A percentile compares a stretch with the other conserved stretches of the same genome.
These are phyloP conservation scores for Mucor sp. DNA, from an alignment of 371 early-diverging fungal species.

Conservation along the genomic window DNA sequence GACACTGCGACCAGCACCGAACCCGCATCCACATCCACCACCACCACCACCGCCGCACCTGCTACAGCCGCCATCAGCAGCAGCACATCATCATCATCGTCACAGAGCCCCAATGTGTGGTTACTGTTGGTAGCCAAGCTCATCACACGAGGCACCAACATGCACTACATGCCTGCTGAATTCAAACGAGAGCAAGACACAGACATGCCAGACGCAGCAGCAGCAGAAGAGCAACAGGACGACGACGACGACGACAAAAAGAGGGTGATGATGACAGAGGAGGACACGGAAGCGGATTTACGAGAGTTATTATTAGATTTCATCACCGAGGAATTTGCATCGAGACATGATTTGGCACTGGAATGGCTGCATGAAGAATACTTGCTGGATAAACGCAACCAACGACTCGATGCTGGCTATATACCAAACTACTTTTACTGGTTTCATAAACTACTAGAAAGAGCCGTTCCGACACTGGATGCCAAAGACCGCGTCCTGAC, in stretches of 20 bases:
- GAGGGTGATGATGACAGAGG: not conserved
- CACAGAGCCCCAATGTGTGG: constrained; percentile 27
- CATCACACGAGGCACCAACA: constrained; percentile 27
- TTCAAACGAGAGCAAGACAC: not conserved
- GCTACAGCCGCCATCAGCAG: not conserved
- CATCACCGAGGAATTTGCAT: constrained; percentile 38
- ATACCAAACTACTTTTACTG: constrained; percentile 38
- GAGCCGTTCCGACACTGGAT: constrained; percentile 33
- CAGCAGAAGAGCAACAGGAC: constrained; percentile 6
- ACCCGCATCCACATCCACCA: not conserved
- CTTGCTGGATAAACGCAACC: constrained; percentile 22
- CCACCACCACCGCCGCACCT: not conserved
- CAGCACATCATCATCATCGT: not conserved
- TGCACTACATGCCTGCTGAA: not conserved
- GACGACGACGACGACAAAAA: constrained; percentile 7
- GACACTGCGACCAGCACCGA: not conserved
- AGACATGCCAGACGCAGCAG: not conserved
- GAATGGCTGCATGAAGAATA: constrained; percentile 51
- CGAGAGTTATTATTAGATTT: constrained; percentile 41
- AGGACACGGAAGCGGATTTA: constrained; percentile 14
- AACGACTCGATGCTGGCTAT: constrained; percentile 12
- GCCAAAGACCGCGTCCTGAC: constrained; percentile 43
- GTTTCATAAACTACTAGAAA: constrained; percentile 36
- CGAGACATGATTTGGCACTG: constrained; percentile 45
- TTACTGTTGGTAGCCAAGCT: constrained; percentile 35